Evolutionary conservation across 148 eudicot species (phyloP), one percentile per base, ranked within the genome.

Genomic region (Silene latifolia): DNA sequence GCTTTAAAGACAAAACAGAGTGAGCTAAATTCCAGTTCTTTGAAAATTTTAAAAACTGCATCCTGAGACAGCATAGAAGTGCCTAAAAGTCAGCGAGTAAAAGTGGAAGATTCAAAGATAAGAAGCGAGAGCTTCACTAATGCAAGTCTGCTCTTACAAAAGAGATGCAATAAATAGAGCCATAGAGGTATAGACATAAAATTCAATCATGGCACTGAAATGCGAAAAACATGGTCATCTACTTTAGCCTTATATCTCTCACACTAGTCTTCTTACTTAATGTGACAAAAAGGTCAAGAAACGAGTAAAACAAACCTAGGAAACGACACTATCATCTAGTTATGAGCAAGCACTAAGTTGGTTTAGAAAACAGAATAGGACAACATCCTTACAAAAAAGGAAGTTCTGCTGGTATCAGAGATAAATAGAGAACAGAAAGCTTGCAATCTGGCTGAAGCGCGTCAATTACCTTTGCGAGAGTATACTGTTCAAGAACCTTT

Each of bases 401-500:
- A 0, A 64, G 47, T 25, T 64, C 63, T 47, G 69, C 1, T 63
- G n/a, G 39, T 42, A 4, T 17, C 46, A 25, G n/a, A 7, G 35
- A 57, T 18, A 5, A 63, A 14, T 11, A 39, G 11, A 35, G 47
- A 25, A 56, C 29, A 44, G 15, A 57, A 57, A 6, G 13, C 44
- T 35, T 20, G 3, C 29, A 58, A 72, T 72, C 32, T 17, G 48
- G 10, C 66, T 12, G 6, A 69, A 60, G 20, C 58, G 61, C 4
- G 20, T 15, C 19, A 79, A 10, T 62, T 89, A 92, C 98, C 98
- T 92, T 95, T 27, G 91, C 93, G 69, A 85, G 80, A 81, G 98
- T 90, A 78, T 92, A 92, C 67, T 88, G 96, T 74, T 81, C 92
- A 77, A 95, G 92, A 73, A 92, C 90, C 82, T 95, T 92, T 73